Evolutionary conservation across 768 basidiomycete genomes (phyloP).

Genomic region (Sporobolomyces phaffii): DNA sequence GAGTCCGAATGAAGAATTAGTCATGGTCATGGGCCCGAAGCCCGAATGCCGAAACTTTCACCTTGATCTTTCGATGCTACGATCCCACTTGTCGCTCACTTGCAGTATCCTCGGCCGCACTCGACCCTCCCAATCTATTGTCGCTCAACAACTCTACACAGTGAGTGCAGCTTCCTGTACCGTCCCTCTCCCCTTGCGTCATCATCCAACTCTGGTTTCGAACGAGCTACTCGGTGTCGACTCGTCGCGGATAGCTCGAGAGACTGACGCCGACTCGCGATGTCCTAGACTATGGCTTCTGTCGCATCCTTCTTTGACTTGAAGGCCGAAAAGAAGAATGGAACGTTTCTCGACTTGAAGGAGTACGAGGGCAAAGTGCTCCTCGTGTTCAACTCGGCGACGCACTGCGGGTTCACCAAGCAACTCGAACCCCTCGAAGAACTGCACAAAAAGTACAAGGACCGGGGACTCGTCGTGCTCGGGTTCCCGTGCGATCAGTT

Average conservation of each 20-base stretch:
- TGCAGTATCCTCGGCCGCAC: neutral
- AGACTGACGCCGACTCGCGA: neutral
- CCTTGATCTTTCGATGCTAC: neutral
- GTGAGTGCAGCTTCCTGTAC: neutral
- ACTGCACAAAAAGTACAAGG: slow-evolving; percentile 69
- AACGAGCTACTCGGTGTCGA: no score
- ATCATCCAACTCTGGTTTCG: slow-evolving; percentile 12
- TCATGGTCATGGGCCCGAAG: neutral
- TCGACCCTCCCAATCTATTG: neutral
- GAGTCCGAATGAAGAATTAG: neutral
- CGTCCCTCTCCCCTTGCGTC: neutral
- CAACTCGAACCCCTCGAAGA: slow-evolving; percentile 61
- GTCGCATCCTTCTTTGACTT: slow-evolving; percentile 34
- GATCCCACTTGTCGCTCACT: neutral
- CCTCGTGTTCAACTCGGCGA: slow-evolving; percentile 48
- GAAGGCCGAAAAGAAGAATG: slow-evolving; percentile 31
- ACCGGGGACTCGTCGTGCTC: slow-evolving; percentile 66
- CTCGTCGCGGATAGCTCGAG: no score
- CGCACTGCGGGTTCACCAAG: slow-evolving; percentile 45
- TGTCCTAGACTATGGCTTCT: slow-evolving; percentile 15
- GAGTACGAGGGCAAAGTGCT: slow-evolving; percentile 47
- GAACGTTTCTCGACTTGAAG: slow-evolving; percentile 16
- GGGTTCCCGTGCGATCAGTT: slow-evolving; percentile 96
- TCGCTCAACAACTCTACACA: neutral
- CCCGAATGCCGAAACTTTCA: neutral